phyloP scores from a whole-genome alignment of 345 rosid genomes.

The Euphorbia lathyris region DNA sequence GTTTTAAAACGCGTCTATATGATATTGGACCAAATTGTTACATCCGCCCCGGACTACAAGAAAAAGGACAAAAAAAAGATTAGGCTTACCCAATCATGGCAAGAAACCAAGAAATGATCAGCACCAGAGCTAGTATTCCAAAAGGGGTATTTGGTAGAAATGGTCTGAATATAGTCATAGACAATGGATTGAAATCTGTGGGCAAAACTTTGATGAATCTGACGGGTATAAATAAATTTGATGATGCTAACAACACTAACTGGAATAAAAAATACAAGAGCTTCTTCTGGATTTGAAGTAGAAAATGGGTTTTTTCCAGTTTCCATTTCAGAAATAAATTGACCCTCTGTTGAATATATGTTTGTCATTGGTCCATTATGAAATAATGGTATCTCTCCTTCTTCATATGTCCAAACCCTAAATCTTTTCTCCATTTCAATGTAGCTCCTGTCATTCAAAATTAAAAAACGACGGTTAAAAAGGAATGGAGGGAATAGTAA shows the following conservation, averaged over 20 bases:
- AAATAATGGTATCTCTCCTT: constrained; percentile 54
- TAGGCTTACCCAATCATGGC: constrained; percentile 67
- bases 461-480: no score
- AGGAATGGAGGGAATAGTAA: no score
- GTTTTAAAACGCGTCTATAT: no score
- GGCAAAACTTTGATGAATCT: constrained; percentile 27
- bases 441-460: constrained; percentile 40
- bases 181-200: constrained; percentile 29
- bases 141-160: constrained; percentile 40
- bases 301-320: constrained; percentile 25
- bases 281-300: constrained; percentile 47
- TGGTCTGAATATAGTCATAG: constrained; percentile 37
- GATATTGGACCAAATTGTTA: no score
- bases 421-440: constrained; percentile 58
- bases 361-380: constrained; percentile 47
- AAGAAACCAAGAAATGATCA: constrained; percentile 61
- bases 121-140: constrained; percentile 64
- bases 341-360: constrained; percentile 55
- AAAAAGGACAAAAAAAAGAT: no score
- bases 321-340: constrained; percentile 54
- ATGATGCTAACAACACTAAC: constrained; percentile 41
- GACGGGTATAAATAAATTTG: constrained; percentile 40
- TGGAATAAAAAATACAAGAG: constrained; percentile 51
- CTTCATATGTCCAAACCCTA: constrained; percentile 54
- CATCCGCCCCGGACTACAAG: no score